Evolutionary conservation across 371 early-diverging fungal genomes (phyloP).

Genomic region (Syncephalastrum racemosum): DNA sequence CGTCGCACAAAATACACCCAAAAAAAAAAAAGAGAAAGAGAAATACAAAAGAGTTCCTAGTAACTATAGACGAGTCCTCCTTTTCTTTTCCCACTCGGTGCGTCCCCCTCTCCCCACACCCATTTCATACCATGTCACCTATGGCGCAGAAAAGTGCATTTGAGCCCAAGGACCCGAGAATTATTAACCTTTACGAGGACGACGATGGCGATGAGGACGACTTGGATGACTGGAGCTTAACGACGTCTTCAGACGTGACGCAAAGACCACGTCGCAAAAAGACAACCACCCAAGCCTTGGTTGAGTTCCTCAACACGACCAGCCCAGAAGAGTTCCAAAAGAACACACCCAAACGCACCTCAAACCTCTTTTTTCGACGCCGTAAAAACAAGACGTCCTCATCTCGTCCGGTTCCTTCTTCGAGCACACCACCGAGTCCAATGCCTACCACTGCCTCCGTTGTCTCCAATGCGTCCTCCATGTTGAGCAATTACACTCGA

Average conservation of each 20-base stretch:
- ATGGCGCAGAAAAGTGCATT: constrained; percentile 24
- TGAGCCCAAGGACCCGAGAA: constrained; percentile 33
- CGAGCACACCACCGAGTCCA: constrained; percentile 11
- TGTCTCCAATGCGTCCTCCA: neutral
- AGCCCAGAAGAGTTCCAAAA: constrained; percentile 51
- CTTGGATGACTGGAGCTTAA: constrained; percentile 28
- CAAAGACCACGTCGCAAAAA: constrained; percentile 24
- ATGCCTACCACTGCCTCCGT: neutral
- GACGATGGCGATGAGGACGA: constrained; percentile 28
- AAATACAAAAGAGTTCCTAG: constrained; percentile 6
- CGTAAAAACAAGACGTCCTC: constrained; percentile 27
- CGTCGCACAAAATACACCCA: too few species aligned
- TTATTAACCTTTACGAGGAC: constrained; percentile 25
- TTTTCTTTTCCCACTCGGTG: constrained; percentile 10
- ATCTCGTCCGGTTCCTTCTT: constrained; percentile 17
- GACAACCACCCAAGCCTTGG: constrained; percentile 44
- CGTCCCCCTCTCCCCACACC: constrained; percentile 2
- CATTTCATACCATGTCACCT: constrained; percentile 11
- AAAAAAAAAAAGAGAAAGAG: constrained; percentile 2
- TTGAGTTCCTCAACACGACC: constrained; percentile 46
- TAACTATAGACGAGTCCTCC: constrained; percentile 4
- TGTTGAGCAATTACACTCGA: neutral
- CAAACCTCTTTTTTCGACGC: constrained; percentile 29
- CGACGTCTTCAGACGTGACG: constrained; percentile 17
- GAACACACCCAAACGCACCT: constrained; percentile 23